phyloP scores from a whole-genome alignment of 345 rosid genomes.

The Rhodomyrtus tomentosa region DNA sequence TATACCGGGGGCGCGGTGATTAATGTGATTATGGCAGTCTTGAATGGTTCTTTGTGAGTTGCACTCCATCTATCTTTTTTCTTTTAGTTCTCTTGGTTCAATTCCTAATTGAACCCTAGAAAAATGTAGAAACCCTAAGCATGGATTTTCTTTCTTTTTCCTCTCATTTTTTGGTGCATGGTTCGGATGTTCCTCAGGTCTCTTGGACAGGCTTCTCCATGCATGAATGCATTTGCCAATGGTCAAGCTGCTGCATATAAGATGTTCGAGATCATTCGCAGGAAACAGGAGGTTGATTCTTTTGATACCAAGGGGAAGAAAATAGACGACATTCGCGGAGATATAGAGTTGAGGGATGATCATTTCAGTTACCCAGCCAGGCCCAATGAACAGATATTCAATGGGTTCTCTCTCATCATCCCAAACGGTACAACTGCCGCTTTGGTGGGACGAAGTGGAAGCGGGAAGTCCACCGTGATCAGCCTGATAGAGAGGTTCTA shows the following conservation, averaged over 20 bases:
- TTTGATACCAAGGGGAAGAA: conserved; percentile 10
- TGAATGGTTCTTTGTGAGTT: conserved; percentile 68
- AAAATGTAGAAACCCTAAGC: background rate
- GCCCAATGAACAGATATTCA: conserved; percentile 21
- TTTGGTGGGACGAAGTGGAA: conserved; percentile 31
- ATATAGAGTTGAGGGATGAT: conserved; percentile 17
- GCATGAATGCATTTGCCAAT: conserved; percentile 23
- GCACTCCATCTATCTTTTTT: background rate
- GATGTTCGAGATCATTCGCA: conserved; percentile 24
- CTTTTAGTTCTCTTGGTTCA: background rate
- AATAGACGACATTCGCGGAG: conserved; percentile 15
- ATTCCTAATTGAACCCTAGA: background rate
- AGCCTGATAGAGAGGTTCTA: conserved; percentile 26
- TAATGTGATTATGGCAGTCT: conserved; percentile 58
- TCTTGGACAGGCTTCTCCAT: conserved; percentile 26
- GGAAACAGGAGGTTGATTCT: conserved; percentile 22
- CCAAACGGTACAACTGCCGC: conserved; percentile 22
- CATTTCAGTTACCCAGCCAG: conserved; percentile 31
- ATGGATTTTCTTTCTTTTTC: background rate
- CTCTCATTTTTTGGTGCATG: background rate
- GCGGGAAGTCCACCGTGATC: conserved; percentile 27
- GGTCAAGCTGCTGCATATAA: conserved; percentile 25
- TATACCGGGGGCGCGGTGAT: conserved; percentile 58
- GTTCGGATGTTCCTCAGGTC: conserved; percentile 13
- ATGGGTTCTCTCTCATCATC: conserved; percentile 17